phyloP scores from a whole-genome alignment of 805 yeast species.

The Groenewaldozyma salmanticensis region DNA sequence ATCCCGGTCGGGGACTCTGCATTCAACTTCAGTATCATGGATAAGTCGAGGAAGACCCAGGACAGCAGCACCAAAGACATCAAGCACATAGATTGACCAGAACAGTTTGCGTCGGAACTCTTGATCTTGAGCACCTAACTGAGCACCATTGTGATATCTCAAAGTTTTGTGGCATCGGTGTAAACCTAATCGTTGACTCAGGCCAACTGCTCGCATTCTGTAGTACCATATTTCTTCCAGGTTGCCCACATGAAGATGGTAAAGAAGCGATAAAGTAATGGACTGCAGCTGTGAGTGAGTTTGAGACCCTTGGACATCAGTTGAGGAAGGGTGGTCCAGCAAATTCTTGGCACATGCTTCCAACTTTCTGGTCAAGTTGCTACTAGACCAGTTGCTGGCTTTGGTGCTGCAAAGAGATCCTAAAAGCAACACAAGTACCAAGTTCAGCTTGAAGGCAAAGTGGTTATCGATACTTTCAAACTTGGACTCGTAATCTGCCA shows the following conservation, averaged over 20 bases:
- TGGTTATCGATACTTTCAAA: not conserved
- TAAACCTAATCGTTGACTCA: conserved; percentile 77
- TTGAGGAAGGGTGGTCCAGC: conserved; percentile 19
- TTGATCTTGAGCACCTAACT: conserved; percentile 59
- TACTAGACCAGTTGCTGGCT: conserved; percentile 1
- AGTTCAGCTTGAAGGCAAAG: conserved; percentile 6
- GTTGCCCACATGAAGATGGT: conserved; percentile 66
- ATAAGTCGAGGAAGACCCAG: conserved; percentile 76
- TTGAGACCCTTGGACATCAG: conserved; percentile 10
- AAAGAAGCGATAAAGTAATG: conserved; percentile 56
- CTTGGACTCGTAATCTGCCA: conserved; percentile 39
- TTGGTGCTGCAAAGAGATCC: conserved; percentile 18
- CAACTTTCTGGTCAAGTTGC: conserved; percentile 4
- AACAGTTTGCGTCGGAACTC: conserved; percentile 75
- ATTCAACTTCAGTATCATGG: conserved; percentile 75
- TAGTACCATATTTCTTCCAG: conserved; percentile 63
- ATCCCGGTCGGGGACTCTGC: conserved; percentile 55
- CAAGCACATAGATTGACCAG: conserved; percentile 76
- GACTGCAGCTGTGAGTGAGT: conserved; percentile 40
- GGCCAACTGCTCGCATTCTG: conserved; percentile 64
- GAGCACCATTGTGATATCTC: conserved; percentile 52
- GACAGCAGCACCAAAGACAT: conserved; percentile 61
- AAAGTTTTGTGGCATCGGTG: conserved; percentile 76
- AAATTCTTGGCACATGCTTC: conserved; percentile 10
- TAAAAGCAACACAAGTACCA: conserved; percentile 22